phyloP scores from a whole-genome alignment of 2,329 filamentous ascomycete genomes.

The Phaeosphaeriaceae sp. region DNA sequence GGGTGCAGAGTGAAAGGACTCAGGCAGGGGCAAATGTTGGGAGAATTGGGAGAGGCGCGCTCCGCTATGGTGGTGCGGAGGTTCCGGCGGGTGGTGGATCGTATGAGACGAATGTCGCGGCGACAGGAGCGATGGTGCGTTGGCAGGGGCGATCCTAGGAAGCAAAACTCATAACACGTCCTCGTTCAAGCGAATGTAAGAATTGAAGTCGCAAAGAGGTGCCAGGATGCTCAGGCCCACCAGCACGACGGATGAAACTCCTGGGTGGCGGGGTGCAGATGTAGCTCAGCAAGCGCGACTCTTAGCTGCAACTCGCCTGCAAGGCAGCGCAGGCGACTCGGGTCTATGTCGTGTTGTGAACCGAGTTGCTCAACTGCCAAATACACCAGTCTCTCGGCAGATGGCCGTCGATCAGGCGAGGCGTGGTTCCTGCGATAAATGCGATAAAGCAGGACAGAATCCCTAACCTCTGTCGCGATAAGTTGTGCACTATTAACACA shows the following conservation, averaged over 20 bases:
- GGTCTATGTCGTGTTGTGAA: not conserved
- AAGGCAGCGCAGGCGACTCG: not conserved
- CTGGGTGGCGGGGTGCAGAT: slow-evolving; percentile 13
- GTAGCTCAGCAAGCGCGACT: slow-evolving; percentile 13
- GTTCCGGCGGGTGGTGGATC: slow-evolving; percentile 10
- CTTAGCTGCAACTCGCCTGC: slow-evolving; percentile 7
- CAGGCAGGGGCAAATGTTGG: not conserved
- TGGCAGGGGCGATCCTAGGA: slow-evolving; percentile 12
- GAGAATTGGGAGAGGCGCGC: not conserved
- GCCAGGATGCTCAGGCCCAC: slow-evolving; percentile 3
- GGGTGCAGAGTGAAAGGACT: not conserved
- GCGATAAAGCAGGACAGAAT: slow-evolving; percentile 2
- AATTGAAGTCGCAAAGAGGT: slow-evolving; percentile 3
- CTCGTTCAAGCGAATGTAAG: slow-evolving; percentile 15
- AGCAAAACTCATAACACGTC: slow-evolving; percentile 1
- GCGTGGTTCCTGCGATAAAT: not conserved
- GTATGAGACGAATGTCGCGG: slow-evolving; percentile 8
- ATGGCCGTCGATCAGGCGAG: not conserved
- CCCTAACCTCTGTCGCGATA: slow-evolving; percentile 5
- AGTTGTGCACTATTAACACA: slow-evolving; percentile 5
- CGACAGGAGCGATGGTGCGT: slow-evolving; percentile 12
- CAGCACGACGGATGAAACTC: slow-evolving; percentile 7
- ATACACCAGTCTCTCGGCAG: not conserved
- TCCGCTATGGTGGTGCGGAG: slow-evolving; percentile 4
- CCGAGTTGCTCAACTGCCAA: not conserved